Conservation (phyloP, 805 yeast species). For the Myxozyma melibiosi region DNA sequence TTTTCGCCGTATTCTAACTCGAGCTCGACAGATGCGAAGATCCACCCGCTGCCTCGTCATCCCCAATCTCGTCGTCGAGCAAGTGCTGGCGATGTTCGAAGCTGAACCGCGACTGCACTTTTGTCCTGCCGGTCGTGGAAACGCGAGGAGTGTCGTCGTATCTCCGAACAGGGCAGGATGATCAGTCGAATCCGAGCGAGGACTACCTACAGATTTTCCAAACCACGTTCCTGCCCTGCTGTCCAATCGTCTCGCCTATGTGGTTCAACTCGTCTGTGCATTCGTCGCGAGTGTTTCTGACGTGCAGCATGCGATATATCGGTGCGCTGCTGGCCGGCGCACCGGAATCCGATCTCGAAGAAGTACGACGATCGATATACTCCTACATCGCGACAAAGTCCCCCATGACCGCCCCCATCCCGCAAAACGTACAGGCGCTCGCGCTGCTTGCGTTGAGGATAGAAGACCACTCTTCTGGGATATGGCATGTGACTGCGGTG, state of each 20-base stretch:
- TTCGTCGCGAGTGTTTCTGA: conserved; percentile 13
- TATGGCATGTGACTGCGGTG: conserved; percentile 14
- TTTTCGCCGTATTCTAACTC: too few relatives aligned
- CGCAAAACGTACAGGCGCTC: conserved; percentile 22
- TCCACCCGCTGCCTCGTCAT: conserved; percentile 15
- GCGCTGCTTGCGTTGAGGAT: conserved; percentile 19
- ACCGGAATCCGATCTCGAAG: neutral
- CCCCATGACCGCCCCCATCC: conserved; percentile 17
- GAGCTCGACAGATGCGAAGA: conserved; percentile 18
- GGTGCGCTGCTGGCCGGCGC: conserved; percentile 18
- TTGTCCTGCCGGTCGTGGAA: conserved; percentile 19
- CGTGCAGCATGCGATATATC: conserved; percentile 21
- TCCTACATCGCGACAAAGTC: conserved; percentile 21
- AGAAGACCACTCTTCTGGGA: conserved; percentile 18
- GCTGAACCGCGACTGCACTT: conserved; percentile 24
- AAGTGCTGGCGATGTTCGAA: conserved; percentile 21
- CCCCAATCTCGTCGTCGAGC: conserved; percentile 2
- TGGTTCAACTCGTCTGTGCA: conserved; percentile 17
- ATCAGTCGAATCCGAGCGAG: neutral
- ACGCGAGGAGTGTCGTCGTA: conserved; percentile 23
- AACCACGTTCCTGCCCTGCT: conserved; percentile 7
- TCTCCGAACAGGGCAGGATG: conserved; percentile 9
- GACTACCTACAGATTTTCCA: conserved; percentile 17
- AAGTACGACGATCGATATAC: conserved; percentile 8
- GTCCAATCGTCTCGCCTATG: conserved; percentile 20